Percentiles rank a stretch among this genome's conserved stretches.
These are phyloP conservation scores for Fusarium begoniae DNA, from an alignment of 2,329 filamentous ascomycete species.

Conservation along the genomic window DNA sequence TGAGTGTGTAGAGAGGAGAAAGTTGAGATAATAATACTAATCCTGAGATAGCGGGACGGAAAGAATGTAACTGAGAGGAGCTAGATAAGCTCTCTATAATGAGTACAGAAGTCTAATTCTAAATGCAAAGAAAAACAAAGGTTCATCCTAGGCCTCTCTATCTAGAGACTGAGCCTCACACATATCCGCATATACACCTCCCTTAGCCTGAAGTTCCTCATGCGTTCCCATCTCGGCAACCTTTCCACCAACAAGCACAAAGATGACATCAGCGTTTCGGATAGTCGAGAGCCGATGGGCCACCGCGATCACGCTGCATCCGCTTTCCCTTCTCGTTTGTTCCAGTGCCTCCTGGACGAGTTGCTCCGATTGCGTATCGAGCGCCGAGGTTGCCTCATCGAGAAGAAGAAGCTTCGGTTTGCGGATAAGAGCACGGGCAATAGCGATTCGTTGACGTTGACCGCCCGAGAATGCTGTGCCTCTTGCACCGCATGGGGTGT, in stretches of 20 bases:
- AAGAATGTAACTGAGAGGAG: neutral
- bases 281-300: conserved; percentile 66
- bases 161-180: conserved; percentile 28
- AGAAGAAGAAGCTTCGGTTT: conserved; percentile 70
- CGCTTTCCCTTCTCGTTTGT: conserved; percentile 7
- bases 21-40: fast-evolving
- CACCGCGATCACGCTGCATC: conserved; percentile 66
- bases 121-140: neutral
- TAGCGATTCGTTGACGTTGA: conserved; percentile 72
- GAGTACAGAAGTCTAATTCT: neutral
- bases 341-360: conserved; percentile 66
- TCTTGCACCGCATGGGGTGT: conserved; percentile 67
- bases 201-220: conserved; percentile 59
- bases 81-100: no score
- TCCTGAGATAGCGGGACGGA: fast-evolving
- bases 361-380: conserved; percentile 69
- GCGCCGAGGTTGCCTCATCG: conserved; percentile 69
- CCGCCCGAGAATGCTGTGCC: conserved; percentile 73
- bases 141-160: neutral
- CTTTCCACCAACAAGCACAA: conserved; percentile 66
- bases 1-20: fast-evolving
- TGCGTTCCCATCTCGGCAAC: conserved; percentile 68
- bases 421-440: conserved; percentile 71
- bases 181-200: conserved; percentile 31
- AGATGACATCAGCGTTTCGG: conserved; percentile 66